Conservation (phyloP, 2,329 filamentous ascomycete genomes). For the Ramularia collo-cygni region DNA sequence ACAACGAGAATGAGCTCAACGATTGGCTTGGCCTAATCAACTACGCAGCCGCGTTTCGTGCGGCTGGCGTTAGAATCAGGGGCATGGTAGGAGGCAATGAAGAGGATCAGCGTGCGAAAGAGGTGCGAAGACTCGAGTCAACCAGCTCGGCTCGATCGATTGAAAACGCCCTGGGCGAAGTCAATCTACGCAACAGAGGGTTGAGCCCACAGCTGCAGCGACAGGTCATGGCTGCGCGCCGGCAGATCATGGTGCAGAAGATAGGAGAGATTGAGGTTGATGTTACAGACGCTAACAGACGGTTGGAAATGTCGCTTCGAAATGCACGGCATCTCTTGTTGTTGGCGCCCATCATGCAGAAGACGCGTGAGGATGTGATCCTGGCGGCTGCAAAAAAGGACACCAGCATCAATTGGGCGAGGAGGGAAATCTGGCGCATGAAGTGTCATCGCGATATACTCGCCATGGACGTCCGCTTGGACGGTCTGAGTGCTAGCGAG, state of each 20-base stretch:
- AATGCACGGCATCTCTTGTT: constrained; percentile 88
- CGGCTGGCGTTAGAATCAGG: constrained; percentile 82
- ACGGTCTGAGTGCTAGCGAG: constrained; percentile 36
- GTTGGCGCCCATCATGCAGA: constrained; percentile 82
- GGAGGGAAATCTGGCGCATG: constrained; percentile 86
- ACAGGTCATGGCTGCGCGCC: constrained; percentile 75
- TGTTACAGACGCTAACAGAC: constrained; percentile 63
- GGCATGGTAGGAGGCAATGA: constrained; percentile 79
- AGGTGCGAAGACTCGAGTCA: constrained; percentile 63
- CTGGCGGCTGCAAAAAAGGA: constrained; percentile 75
- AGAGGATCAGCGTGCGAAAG: constrained; percentile 57
- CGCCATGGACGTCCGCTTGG: constrained; percentile 76
- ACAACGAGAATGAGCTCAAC: constrained; percentile 85
- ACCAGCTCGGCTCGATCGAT: constrained; percentile 46
- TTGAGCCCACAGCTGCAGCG: constrained; percentile 64
- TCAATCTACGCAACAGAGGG: constrained; percentile 51
- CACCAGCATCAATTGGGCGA: constrained; percentile 86
- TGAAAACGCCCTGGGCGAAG: constrained; percentile 65
- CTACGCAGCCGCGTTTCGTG: constrained; percentile 89
- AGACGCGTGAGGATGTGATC: constrained; percentile 80
- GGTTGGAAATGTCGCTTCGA: constrained; percentile 73
- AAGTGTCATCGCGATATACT: constrained; percentile 88
- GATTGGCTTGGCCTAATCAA: constrained; percentile 96
- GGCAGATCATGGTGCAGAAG: constrained; percentile 74
- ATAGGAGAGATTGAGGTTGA: constrained; percentile 79